Base-by-base conservation (phyloP, 768 basidiomycete genomes). In the Galerina sulciceps region DNA sequence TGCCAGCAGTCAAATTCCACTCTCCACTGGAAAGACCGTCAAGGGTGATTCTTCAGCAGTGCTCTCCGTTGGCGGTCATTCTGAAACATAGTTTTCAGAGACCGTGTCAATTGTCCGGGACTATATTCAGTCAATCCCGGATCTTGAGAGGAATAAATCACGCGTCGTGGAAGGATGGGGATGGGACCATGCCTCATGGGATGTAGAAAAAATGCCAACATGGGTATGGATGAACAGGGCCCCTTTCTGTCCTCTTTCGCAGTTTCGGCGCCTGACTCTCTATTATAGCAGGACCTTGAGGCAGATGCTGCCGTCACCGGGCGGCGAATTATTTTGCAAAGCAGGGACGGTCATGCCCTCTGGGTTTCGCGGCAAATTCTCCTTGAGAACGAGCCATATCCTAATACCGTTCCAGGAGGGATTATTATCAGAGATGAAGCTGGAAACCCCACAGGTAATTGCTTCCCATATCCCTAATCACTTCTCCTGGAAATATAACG, bases 181-280 rank as follows among this genome's bases (percentile, higher is more conserved):
- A 1, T 96, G 94, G 94, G 92, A 96, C 69, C 94, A 96, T 73
- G 95, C 92, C 0, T 75, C 80, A 45, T 91, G 90, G 90, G 60
- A 59, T 35, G 45, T 62, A 15, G 53, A 50, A 17, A 44, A 62
- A 47, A 57, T 58, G 60, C 64, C 64, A 11, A 43, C 52, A 6
- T 65, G 55, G 58, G 64, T 6, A 84, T 82, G 43, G 80, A 85
- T 59, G 91, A 90, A 46, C 40, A 51, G 22, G 22, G 6, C 37
- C 42, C 46, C 18, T 65, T 52, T 83, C 73, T 38, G 26, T 57
- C 46, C 38, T 55, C 40, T 38, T 26, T 3, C 38, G 31, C 38
- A 17, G 17, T n/a, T 13, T 13, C 44, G 48, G 57, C 51, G 50
- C 57, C 20, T 59, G 22, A 22, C 6, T 1, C 44, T 61, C 15